These are phyloP conservation scores for Capsicum baccatum DNA, from an alignment of 257 asterid genomes.

Conservation along the genomic window DNA sequence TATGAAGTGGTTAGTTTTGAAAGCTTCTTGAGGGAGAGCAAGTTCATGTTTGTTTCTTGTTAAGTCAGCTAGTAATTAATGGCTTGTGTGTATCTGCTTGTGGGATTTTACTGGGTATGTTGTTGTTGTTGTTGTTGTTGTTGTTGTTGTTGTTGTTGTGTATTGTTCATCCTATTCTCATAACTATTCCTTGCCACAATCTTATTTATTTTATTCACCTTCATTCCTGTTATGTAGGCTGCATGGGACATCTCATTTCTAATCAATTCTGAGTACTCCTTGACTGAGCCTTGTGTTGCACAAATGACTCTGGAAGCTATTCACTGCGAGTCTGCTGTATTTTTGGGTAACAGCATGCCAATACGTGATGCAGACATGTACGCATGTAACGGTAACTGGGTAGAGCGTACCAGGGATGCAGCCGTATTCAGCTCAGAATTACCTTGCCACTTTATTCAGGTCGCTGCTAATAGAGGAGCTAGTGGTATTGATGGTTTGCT, in stretches of 20 bases:
- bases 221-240: slow-evolving; percentile 54
- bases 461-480: slow-evolving; percentile 91
- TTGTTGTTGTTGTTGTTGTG: background rate
- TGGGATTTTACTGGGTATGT: too few species aligned
- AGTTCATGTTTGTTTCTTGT: background rate
- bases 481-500: slow-evolving; percentile 98
- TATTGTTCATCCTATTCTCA: slow-evolving; percentile 3
- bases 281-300: slow-evolving; percentile 96
- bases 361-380: slow-evolving; percentile 96
- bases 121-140: too few species aligned
- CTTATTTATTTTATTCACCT: slow-evolving; percentile 30
- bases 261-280: slow-evolving; percentile 67
- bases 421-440: slow-evolving; percentile 61
- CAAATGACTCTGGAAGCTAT: slow-evolving; percentile 65
- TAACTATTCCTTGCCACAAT: slow-evolving; percentile 12
- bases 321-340: slow-evolving; percentile 77
- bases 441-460: slow-evolving; percentile 77
- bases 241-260: slow-evolving; percentile 75
- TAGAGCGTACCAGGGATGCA: slow-evolving; percentile 50
- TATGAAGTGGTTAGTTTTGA: background rate
- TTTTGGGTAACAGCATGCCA: slow-evolving; percentile 98
- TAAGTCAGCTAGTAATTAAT: background rate
- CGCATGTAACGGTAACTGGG: slow-evolving; percentile 65
- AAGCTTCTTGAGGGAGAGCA: slow-evolving; percentile 3
- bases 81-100: background rate